Conservation (phyloP, 345 rosid genomes). For the Populus tremula region DNA sequence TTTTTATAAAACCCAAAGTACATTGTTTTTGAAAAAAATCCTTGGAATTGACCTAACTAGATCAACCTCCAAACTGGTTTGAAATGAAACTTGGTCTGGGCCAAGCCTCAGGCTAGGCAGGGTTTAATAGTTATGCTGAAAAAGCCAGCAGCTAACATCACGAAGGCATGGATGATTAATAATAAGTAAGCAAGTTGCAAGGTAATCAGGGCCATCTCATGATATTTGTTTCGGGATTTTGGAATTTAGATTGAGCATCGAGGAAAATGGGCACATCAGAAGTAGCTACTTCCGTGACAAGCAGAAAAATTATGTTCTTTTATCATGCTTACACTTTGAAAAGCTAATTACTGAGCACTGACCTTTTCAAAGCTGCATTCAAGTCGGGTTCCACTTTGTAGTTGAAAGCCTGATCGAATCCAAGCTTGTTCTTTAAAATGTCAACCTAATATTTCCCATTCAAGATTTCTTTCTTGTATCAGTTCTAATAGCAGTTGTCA, state of each 20-base stretch:
- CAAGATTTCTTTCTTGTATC: neutral
- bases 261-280: neutral
- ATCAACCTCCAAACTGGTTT: no score
- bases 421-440: conserved; percentile 52
- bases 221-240: neutral
- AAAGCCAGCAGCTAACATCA: neutral
- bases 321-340: neutral
- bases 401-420: conserved; percentile 76
- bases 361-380: conserved; percentile 64
- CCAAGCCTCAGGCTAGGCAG: no score
- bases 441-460: conserved; percentile 44
- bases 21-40: no score
- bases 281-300: neutral
- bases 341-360: conserved; percentile 30
- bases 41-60: no score
- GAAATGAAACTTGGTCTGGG: no score
- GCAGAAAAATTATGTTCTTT: neutral
- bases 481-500: neutral
- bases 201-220: neutral
- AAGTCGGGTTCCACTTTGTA: conserved; percentile 60
- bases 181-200: neutral
- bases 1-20: no score
- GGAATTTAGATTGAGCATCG: neutral
- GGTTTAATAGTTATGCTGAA: no score
- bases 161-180: neutral